phyloP scores from a whole-genome alignment of 176 grass and related monocot species.

The Musa schizocarpa region DNA sequence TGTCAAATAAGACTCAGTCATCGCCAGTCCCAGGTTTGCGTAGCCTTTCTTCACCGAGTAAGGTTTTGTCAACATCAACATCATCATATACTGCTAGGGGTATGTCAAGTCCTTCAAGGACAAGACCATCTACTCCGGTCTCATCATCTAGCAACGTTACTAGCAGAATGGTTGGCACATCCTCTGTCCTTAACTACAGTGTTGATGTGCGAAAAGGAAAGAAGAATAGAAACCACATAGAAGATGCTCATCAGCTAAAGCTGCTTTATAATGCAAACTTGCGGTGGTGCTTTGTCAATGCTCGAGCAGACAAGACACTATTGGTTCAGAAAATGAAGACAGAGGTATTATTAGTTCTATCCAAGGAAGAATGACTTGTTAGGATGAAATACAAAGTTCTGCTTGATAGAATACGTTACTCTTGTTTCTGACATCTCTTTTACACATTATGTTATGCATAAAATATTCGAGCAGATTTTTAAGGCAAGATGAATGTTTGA shows the following conservation, averaged over 20 bases:
- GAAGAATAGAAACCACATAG: conserved; percentile 57
- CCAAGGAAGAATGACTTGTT: too few relatives aligned
- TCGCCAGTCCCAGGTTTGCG: conserved; percentile 1
- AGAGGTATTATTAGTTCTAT: conserved; percentile 38
- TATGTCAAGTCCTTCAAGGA: conserved; percentile 12
- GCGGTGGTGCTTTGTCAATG: conserved; percentile 88
- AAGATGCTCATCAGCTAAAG: conserved; percentile 79
- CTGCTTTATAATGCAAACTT: conserved; percentile 67
- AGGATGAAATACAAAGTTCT: background rate
- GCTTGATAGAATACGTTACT: background rate
- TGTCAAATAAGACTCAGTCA: background rate
- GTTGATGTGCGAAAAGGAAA: conserved; percentile 65
- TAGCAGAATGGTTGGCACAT: conserved; percentile 27
- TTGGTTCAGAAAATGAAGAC: conserved; percentile 69
- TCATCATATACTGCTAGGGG: background rate
- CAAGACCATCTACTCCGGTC: conserved; percentile 70
- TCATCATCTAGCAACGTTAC: conserved; percentile 55
- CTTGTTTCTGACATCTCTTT: background rate
- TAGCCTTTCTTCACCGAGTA: conserved; percentile 5
- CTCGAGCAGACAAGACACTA: conserved; percentile 62
- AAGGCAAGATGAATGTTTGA: background rate
- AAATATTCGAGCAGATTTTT: background rate
- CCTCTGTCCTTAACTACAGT: conserved; percentile 59
- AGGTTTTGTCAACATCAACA: background rate
- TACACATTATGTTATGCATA: background rate